Percentiles rank a stretch among this genome's conserved stretches.
Conservation (phyloP, 345 rosid genomes). For the Stellera chamaejasme region DNA sequence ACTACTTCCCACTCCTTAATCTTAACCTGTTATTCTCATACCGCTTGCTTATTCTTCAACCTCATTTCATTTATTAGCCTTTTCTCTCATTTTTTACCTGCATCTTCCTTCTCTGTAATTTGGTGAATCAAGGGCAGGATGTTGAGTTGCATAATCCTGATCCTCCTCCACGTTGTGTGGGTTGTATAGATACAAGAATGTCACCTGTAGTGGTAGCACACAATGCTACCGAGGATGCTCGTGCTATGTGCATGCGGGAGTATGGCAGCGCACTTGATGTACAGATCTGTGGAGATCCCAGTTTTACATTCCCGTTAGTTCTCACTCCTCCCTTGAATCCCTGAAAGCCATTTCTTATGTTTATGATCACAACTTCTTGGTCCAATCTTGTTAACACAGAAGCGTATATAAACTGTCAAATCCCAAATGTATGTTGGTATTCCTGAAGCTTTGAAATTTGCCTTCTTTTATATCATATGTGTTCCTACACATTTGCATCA, state of each 20-base stretch:
- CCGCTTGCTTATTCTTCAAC: neutral
- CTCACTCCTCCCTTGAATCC: neutral
- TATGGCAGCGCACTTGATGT: constrained; percentile 85
- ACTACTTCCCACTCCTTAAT: constrained; percentile 15
- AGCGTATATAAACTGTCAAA: neutral
- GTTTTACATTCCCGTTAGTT: constrained; percentile 90
- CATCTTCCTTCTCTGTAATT: neutral
- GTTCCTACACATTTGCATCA: constrained; percentile 90
- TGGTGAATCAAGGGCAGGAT: constrained; percentile 81
- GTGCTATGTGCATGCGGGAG: constrained; percentile 71
- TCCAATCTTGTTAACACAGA: neutral
- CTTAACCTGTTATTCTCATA: neutral
- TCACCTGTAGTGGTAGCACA: constrained; percentile 87
- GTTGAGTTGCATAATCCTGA: constrained; percentile 95
- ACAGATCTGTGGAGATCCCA: constrained; percentile 81
- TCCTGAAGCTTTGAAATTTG: constrained; percentile 2
- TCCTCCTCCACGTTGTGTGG: constrained; percentile 72
- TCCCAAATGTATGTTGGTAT: constrained; percentile 2
- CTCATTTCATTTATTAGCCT: neutral
- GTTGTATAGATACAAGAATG: constrained; percentile 90
- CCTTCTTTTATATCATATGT: constrained; percentile 34
- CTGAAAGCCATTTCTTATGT: no score
- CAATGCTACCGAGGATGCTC: constrained; percentile 89
- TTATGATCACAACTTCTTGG: neutral
- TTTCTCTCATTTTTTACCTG: neutral